A percentile compares a stretch with the other conserved stretches of the same genome.
phyloP scores from a whole-genome alignment of 768 basidiomycete genomes.

The Psilocybe azurescens region DNA sequence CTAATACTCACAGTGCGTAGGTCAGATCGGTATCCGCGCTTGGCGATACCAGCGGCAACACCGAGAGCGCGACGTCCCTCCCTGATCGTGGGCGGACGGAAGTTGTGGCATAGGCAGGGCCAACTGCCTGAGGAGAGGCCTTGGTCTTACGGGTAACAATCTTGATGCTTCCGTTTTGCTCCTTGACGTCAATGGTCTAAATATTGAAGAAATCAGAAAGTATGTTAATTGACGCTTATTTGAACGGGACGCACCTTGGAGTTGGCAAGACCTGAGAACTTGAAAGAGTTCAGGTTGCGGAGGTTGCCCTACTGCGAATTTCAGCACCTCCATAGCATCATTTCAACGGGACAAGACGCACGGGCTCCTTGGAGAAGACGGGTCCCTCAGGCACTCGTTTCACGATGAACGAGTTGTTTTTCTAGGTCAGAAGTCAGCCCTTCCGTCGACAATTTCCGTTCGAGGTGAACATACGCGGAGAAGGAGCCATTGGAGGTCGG shows the following conservation, averaged over 20 bases:
- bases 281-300: conserved; percentile 87
- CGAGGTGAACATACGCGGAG: conserved; percentile 65
- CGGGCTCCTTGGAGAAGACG: conserved; percentile 84
- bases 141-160: conserved; percentile 71
- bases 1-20: conserved; percentile 67
- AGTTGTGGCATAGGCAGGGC: conserved; percentile 50
- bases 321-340: conserved; percentile 15
- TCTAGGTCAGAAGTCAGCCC: conserved; percentile 44
- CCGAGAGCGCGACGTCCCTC: conserved; percentile 71
- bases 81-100: conserved; percentile 73
- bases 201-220: conserved; percentile 1
- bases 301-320: conserved; percentile 72
- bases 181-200: conserved; percentile 71
- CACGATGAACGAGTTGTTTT: conserved; percentile 86
- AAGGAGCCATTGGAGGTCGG: conserved; percentile 94
- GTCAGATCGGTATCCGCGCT: conserved; percentile 78
- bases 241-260: conserved; percentile 56
- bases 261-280: conserved; percentile 91
- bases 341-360: conserved; percentile 41
- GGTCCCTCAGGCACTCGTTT: conserved; percentile 77
- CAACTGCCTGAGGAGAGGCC: conserved; percentile 56
- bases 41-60: conserved; percentile 61
- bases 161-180: conserved; percentile 58
- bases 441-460: neutral
- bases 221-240: conserved; percentile 3